Conservation (phyloP, 768 basidiomycete species). For the Dentipellis fragilis region DNA sequence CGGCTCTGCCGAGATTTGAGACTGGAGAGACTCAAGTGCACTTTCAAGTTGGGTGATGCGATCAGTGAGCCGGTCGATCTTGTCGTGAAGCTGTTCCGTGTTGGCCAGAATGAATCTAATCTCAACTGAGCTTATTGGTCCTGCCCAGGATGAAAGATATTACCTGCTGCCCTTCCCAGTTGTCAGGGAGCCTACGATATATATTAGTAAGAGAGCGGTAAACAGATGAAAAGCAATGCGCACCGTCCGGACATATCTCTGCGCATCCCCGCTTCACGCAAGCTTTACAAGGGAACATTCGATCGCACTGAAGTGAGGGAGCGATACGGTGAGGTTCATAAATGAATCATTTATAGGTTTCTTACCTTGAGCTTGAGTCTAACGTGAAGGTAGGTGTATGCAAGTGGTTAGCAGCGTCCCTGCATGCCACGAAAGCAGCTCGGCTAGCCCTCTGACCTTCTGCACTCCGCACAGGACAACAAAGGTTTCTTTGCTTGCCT, state of each 20-base stretch:
- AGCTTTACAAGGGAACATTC: slow-evolving; percentile 11
- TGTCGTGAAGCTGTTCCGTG: slow-evolving; percentile 15
- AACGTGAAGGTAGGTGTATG: no score
- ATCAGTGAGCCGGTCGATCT: slow-evolving; percentile 12
- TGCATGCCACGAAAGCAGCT: not conserved
- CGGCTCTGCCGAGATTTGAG: no score
- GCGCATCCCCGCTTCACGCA: slow-evolving; percentile 13
- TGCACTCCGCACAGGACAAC: not conserved
- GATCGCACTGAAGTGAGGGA: slow-evolving; percentile 3
- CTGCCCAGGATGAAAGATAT: not conserved
- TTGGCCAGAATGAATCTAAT: slow-evolving; percentile 14
- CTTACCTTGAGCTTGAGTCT: slow-evolving; percentile 1
- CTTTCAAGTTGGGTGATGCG: slow-evolving; percentile 14
- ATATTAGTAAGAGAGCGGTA: no score
- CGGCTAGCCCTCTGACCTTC: not conserved
- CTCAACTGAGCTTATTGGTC: not conserved
- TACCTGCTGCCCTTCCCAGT: slow-evolving; percentile 2
- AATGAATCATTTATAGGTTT: not conserved
- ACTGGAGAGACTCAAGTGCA: slow-evolving; percentile 1
- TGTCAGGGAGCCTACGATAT: not conserved
- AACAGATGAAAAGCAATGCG: not conserved
- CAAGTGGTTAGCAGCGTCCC: not conserved
- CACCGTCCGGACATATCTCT: slow-evolving; percentile 10
- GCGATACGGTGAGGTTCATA: not conserved
- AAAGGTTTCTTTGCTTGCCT: no score